A percentile compares a stretch with the other conserved stretches of the same genome.
Evolutionary conservation across 1,139 yeast species (phyloP).

Genomic region (Lizanozyma gosingica): DNA sequence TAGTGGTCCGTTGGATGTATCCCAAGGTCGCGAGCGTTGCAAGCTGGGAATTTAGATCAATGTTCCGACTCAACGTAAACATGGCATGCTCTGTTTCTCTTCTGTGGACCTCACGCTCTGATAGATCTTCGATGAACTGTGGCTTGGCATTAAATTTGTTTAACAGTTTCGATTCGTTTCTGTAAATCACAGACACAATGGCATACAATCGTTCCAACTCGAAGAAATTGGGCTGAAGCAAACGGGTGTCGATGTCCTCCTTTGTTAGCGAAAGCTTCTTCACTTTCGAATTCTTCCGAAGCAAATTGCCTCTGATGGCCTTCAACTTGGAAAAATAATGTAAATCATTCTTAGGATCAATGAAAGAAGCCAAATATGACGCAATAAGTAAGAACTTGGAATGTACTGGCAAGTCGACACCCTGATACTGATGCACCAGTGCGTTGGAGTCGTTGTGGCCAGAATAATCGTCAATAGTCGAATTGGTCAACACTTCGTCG

Average conservation of each 20-base stretch:
- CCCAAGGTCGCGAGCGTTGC: conserved; percentile 54
- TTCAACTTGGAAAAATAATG: conserved; percentile 52
- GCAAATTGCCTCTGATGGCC: conserved; percentile 22
- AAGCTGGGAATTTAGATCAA: conserved; percentile 48
- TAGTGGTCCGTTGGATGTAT: conserved; percentile 38
- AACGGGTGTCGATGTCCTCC: conserved; percentile 41
- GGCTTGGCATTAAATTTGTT: conserved; percentile 18
- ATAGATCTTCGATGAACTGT: conserved; percentile 19
- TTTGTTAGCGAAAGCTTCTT: conserved; percentile 29
- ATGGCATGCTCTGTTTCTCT: conserved; percentile 24
- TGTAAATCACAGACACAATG: conserved; percentile 49
- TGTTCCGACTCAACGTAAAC: conserved; percentile 28
- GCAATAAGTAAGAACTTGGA: conserved; percentile 60
- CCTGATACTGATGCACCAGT: not conserved
- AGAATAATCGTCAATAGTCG: conserved; percentile 18
- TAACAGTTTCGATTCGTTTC: conserved; percentile 27
- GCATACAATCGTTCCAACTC: conserved; percentile 65
- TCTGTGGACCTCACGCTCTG: conserved; percentile 22
- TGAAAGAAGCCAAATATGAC: conserved; percentile 62
- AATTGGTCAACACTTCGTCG: conserved; percentile 19
- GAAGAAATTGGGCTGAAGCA: conserved; percentile 53
- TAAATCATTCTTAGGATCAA: conserved; percentile 51
- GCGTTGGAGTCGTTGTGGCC: conserved; percentile 3
- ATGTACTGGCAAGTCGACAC: conserved; percentile 38
- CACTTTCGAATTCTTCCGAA: conserved; percentile 24